Base-by-base conservation (phyloP, 1,139 yeast species). In the Yamadazyma friedrichii region DNA sequence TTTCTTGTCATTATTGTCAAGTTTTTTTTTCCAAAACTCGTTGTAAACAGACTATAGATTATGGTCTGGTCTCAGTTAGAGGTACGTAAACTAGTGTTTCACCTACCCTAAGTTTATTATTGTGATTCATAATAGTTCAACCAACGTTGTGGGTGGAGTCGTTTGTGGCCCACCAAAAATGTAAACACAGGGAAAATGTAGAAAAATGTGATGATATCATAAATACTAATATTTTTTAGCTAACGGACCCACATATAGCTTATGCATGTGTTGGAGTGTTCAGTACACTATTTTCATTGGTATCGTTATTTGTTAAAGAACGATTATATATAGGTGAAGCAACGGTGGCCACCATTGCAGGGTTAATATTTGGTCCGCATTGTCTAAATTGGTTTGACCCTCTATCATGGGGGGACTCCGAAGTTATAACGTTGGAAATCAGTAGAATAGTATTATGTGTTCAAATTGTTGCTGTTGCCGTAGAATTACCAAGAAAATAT, bases 401-500 rank as follows among this genome's bases (percentile, higher is more conserved):
- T 2, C 63, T 81, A 9, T 70, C 81, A 15, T 93, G 98, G 98
- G 98, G 98, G 1, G 87, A 91, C 56, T 70, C 88, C 3, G 96
- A 89, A 57, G 76, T 76, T 46, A 83, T 93, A 49, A 93, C 98
- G 0, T 68, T 93, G 49, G 98, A 93, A 59, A 75, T 93, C 22
- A 84, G 95, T 48, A 76, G 98, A 47, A 80, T 93, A 17, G 95
- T 91, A 10, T 68, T 93, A 53, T 87, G 95, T 60, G 81, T 93
- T 41, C 98, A 93, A 67, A 93, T 93, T 55, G 95, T 93, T 54
- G 98, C 98, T 10, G 98, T 91, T 35, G 96, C 98, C 1, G 98
- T 93, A 31, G 98, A 93, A 64, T 71, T 93, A 62, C 98, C 98
- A 15, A 82, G 88, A 50, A 88, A 88, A 60, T 93, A 93, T 62